A percentile compares a stretch with the other conserved stretches of the same genome.
These are phyloP conservation scores for Cordyceps fumosorosea DNA, from an alignment of 2,329 filamentous ascomycete species.

Conservation along the genomic window DNA sequence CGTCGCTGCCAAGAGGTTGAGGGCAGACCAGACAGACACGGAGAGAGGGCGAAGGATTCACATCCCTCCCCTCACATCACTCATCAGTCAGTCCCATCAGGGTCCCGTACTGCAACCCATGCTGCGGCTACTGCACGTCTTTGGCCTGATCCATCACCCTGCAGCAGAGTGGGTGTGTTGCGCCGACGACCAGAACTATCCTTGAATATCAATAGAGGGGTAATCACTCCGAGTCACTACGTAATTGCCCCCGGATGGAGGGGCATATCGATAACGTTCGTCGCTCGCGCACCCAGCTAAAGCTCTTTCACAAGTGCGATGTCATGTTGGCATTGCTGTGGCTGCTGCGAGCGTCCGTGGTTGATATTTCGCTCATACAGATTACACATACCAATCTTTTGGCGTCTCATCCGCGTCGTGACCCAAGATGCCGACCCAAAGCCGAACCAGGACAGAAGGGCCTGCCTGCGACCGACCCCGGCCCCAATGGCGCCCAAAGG, in stretches of 20 bases:
- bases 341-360: neutral
- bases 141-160: constrained; percentile 4
- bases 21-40: neutral
- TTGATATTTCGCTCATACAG: neutral
- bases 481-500: neutral
- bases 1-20: neutral
- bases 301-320: neutral
- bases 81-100: neutral
- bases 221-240: neutral
- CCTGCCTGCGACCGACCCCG: neutral
- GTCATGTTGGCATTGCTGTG: neutral
- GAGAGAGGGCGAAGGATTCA: neutral
- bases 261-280: constrained; percentile 9
- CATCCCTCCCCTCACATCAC: neutral
- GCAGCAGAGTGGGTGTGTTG: constrained; percentile 6
- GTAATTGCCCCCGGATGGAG: neutral
- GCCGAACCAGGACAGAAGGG: neutral
- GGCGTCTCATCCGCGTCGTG: neutral
- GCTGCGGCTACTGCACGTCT: constrained; percentile 2
- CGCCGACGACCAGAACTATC: neutral
- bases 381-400: neutral
- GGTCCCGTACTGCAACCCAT: neutral
- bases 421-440: neutral
- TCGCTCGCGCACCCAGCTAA: neutral
- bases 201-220: constrained; percentile 10